phyloP scores from a whole-genome alignment of 495 filamentous ascomycete species.

The Aspergillus baeticus region DNA sequence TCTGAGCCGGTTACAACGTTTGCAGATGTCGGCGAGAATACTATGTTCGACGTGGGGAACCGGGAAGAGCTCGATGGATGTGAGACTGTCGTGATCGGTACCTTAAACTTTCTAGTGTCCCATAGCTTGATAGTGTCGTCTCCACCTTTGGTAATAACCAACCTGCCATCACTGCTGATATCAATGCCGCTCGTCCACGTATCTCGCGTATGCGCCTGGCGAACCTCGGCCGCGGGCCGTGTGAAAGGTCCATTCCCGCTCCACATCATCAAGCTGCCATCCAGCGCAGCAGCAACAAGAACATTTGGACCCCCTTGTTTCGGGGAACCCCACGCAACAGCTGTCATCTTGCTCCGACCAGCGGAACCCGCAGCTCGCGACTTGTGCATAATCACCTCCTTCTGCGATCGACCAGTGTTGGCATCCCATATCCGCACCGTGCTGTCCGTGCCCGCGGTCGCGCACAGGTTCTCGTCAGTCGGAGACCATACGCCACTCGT shows the following conservation, averaged over 20 bases:
- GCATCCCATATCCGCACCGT: constrained; percentile 96
- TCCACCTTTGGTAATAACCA: constrained; percentile 85
- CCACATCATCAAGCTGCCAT: constrained; percentile 93
- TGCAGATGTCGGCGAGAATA: constrained; percentile 78
- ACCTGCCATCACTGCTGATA: constrained; percentile 84
- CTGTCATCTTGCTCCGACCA: constrained; percentile 90
- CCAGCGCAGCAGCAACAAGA: constrained; percentile 82
- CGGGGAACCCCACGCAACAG: constrained; percentile 81
- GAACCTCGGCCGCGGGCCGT: constrained; percentile 82
- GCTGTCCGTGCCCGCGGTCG: constrained; percentile 89
- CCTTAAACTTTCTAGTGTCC: constrained; percentile 96
- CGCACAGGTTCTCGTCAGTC: constrained; percentile 73
- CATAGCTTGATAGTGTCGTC: constrained; percentile 88
- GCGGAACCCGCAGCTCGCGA: constrained; percentile 81
- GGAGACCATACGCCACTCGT: constrained; percentile 88
- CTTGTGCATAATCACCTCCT: constrained; percentile 92
- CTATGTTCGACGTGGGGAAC: constrained; percentile 81
- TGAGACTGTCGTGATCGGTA: constrained; percentile 73
- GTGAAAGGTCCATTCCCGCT: constrained; percentile 81
- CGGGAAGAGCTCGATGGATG: constrained; percentile 80
- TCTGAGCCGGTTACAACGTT: constrained; percentile 87
- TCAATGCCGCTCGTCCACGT: constrained; percentile 96
- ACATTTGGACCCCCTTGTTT: constrained; percentile 73
- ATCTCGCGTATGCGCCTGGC: constrained; percentile 75
- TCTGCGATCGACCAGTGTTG: constrained; percentile 80